Evolutionary conservation across 2,329 filamentous ascomycete genomes (phyloP).

Genomic region (Falciphora oryzae): DNA sequence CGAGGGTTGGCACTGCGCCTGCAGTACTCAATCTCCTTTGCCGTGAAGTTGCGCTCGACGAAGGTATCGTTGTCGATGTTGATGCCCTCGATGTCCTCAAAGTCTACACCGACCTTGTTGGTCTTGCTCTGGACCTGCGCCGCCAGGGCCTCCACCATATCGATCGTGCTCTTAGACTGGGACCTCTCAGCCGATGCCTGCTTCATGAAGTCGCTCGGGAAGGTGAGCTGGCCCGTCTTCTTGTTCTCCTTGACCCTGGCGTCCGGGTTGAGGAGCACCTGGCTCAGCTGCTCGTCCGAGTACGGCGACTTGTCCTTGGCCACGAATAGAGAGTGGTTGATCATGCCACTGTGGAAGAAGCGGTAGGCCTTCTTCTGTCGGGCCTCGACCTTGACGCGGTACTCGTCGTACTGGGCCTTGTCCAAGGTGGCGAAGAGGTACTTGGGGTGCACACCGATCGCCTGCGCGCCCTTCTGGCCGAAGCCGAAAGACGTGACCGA

Average conservation of each 20-base stretch:
- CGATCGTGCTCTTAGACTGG: conserved; percentile 57
- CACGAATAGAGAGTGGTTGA: conserved; percentile 97
- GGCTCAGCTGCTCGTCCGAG: conserved; percentile 76
- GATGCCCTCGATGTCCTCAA: conserved; percentile 81
- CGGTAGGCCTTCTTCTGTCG: conserved; percentile 98
- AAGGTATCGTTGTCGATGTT: conserved; percentile 95
- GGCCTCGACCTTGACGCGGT: conserved; percentile 82
- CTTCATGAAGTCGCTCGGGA: conserved; percentile 63
- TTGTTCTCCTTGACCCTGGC: conserved; percentile 81
- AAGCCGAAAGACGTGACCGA: conserved; percentile 99
- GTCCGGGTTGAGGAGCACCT: conserved; percentile 89
- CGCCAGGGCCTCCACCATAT: conserved; percentile 73
- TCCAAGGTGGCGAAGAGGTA: conserved; percentile 96
- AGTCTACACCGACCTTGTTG: conserved; percentile 87
- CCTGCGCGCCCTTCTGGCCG: conserved; percentile 97
- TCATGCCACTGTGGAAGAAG: conserved; percentile 96
- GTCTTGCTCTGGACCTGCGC: conserved; percentile 55
- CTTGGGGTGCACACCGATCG: conserved; percentile 92
- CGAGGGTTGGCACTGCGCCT: conserved; percentile 59
- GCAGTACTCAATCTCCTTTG: conserved; percentile 81
- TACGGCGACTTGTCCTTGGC: conserved; percentile 92
- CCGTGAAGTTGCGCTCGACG: conserved; percentile 89
- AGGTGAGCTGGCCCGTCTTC: conserved; percentile 76
- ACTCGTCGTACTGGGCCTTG: conserved; percentile 71
- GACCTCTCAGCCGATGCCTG: conserved; percentile 51